phyloP scores from a whole-genome alignment of 768 basidiomycete species.

The Calocybe indica region DNA sequence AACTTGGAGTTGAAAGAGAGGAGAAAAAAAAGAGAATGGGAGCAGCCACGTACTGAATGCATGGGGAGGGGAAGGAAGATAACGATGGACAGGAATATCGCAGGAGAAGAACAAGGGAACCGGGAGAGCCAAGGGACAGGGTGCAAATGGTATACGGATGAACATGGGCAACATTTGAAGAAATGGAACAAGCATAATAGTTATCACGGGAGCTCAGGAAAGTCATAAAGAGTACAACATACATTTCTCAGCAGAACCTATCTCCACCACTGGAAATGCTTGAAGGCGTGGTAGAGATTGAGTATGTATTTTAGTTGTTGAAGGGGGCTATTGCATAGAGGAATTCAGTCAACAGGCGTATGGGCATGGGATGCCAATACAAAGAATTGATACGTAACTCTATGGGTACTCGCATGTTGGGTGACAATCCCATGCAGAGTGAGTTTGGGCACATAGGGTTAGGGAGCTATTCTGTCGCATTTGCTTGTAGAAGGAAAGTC shows the following conservation, averaged over 20 bases:
- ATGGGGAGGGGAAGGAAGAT: too few relatives aligned
- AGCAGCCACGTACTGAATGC: too few relatives aligned
- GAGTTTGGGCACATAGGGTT: constrained; percentile 39
- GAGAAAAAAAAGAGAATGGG: too few relatives aligned
- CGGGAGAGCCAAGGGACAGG: too few relatives aligned
- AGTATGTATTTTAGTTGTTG: not conserved
- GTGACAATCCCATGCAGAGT: constrained; percentile 44
- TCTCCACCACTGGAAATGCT: constrained; percentile 37
- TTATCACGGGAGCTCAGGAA: constrained; percentile 24
- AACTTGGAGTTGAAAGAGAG: too few relatives aligned
- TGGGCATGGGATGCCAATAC: constrained; percentile 29
- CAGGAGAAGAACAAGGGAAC: too few relatives aligned
- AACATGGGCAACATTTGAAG: constrained; percentile 37
- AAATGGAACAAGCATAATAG: constrained; percentile 42
- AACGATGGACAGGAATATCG: too few relatives aligned
- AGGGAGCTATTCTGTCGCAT: constrained; percentile 32
- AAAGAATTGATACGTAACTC: constrained; percentile 23
- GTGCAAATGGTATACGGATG: too few relatives aligned
- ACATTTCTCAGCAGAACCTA: constrained; percentile 34
- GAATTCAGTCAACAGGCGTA: constrained; percentile 21
- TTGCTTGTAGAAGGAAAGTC: constrained; percentile 27
- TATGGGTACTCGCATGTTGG: constrained; percentile 25
- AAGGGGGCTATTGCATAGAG: not conserved
- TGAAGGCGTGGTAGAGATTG: constrained; percentile 23
- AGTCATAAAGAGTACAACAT: constrained; percentile 26